A percentile compares a stretch with the other conserved stretches of the same genome.
phyloP scores from a whole-genome alignment of 352 stramenopile species.

The Phytophthora citrophthora region DNA sequence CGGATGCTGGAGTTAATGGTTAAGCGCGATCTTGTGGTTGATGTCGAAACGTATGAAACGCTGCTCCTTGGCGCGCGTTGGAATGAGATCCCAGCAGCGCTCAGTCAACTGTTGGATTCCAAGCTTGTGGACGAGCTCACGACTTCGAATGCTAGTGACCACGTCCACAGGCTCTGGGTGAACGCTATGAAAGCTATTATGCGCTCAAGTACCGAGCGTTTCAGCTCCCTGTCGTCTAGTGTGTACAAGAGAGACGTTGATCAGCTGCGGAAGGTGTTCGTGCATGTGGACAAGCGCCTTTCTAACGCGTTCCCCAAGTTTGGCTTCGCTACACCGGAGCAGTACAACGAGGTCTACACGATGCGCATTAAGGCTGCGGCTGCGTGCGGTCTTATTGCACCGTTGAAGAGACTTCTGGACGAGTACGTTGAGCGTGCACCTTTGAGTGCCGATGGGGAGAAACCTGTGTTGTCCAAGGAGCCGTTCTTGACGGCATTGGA shows the following conservation, averaged over 20 bases:
- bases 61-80: conserved; percentile 70
- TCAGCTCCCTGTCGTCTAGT: conserved; percentile 49
- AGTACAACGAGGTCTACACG: conserved; percentile 64
- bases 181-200: conserved; percentile 66
- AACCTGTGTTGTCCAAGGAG: conserved; percentile 33
- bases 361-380: conserved; percentile 71
- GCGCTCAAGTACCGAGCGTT: conserved; percentile 67
- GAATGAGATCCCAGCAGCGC: conserved; percentile 66
- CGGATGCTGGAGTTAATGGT: conserved; percentile 71
- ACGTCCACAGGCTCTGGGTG: conserved; percentile 57
- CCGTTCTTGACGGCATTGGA: conserved; percentile 57
- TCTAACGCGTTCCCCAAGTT: conserved; percentile 61
- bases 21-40: conserved; percentile 47
- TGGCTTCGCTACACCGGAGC: conserved; percentile 38
- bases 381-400: conserved; percentile 49
- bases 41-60: conserved; percentile 66
- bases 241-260: conserved; percentile 48
- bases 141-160: conserved; percentile 30
- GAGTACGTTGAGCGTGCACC: conserved; percentile 56
- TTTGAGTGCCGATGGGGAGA: conserved; percentile 20
- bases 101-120: conserved; percentile 64
- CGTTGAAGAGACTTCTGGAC: conserved; percentile 60
- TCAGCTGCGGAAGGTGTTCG: conserved; percentile 62
- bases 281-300: conserved; percentile 68
- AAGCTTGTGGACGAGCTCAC: conserved; percentile 47